Evolutionary conservation across 495 filamentous ascomycete genomes (phyloP).

Genomic region (Aspergillus nanangensis): DNA sequence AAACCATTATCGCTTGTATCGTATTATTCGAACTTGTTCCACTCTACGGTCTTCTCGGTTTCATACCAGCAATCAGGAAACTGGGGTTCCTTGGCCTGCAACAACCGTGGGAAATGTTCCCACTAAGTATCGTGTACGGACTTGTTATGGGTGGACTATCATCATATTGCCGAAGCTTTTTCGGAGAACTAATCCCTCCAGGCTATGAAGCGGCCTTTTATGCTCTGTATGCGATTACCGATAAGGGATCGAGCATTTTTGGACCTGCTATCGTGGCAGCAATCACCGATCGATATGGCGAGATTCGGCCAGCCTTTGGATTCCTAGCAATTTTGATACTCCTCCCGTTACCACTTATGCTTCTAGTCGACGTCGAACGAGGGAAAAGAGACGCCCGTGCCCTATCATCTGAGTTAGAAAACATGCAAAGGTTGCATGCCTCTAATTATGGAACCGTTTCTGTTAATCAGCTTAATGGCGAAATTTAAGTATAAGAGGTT

Average conservation of each 20-base stretch:
- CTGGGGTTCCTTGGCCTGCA: conserved; percentile 81
- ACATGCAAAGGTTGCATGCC: conserved; percentile 2
- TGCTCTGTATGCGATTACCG: conserved; percentile 93
- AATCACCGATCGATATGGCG: conserved; percentile 84
- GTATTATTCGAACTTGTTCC: conserved; percentile 88
- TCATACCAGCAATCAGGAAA: conserved; percentile 71
- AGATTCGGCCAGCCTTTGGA: conserved; percentile 89
- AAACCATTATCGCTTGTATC: conserved; percentile 90
- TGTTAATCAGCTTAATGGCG: too few relatives aligned
- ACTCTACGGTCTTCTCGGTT: conserved; percentile 85
- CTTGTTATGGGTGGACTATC: conserved; percentile 91
- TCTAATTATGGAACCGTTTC: too few relatives aligned
- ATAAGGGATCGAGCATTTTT: conserved; percentile 93
- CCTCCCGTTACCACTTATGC: conserved; percentile 78
- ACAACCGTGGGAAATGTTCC: conserved; percentile 96
- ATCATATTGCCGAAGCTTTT: conserved; percentile 89
- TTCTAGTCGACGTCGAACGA: conserved; percentile 82
- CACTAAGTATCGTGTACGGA: conserved; percentile 84
- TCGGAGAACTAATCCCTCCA: conserved; percentile 86
- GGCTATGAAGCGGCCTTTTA: conserved; percentile 96
- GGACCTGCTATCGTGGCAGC: conserved; percentile 90
- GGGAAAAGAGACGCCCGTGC: conserved; percentile 74
- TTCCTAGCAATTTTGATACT: conserved; percentile 83
- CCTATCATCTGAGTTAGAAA: conserved; percentile 63
- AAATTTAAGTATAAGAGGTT: too few relatives aligned